These are phyloP conservation scores for Salvia splendens DNA, from an alignment of 257 asterid species.

Conservation along the genomic window DNA sequence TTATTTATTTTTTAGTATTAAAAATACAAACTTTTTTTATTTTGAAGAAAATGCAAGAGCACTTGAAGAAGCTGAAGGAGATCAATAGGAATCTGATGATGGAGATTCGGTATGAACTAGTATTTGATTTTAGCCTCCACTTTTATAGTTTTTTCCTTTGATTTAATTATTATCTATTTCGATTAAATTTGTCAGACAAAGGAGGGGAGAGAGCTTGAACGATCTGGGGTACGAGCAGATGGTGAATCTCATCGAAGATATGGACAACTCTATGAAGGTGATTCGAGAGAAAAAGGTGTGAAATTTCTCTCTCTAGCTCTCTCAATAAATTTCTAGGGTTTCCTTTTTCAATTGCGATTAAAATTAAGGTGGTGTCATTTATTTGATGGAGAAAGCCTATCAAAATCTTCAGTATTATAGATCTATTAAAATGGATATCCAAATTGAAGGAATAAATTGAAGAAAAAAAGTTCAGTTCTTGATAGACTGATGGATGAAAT, in stretches of 20 bases:
- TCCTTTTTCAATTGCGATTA: not conserved
- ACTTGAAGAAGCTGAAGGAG: constrained; percentile 78
- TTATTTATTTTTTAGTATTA: not conserved
- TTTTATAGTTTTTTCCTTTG: too few species aligned
- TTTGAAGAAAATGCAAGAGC: constrained; percentile 82
- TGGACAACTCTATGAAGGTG: constrained; percentile 39
- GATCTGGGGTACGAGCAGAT: constrained; percentile 51
- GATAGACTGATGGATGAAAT: not conserved
- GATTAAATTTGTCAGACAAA: constrained; percentile 37
- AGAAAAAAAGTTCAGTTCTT: not conserved
- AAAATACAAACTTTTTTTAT: too few species aligned
- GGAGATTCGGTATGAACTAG: constrained; percentile 66
- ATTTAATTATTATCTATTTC: not conserved
- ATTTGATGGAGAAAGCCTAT: not conserved
- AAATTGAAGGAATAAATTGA: not conserved
- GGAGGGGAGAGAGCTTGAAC: constrained; percentile 60
- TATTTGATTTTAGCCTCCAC: too few species aligned
- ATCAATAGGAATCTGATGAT: constrained; percentile 69
- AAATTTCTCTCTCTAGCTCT: not conserved
- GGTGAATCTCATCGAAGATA: constrained; percentile 52
- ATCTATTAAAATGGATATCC: not conserved
- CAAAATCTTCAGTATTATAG: not conserved
- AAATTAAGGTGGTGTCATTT: constrained; percentile 13
- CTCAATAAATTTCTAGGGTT: constrained; percentile 29
- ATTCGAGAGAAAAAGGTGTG: constrained; percentile 56